These are phyloP conservation scores for Oropetium thomaeum DNA, from an alignment of 176 grass and related monocot genomes.

Conservation along the genomic window DNA sequence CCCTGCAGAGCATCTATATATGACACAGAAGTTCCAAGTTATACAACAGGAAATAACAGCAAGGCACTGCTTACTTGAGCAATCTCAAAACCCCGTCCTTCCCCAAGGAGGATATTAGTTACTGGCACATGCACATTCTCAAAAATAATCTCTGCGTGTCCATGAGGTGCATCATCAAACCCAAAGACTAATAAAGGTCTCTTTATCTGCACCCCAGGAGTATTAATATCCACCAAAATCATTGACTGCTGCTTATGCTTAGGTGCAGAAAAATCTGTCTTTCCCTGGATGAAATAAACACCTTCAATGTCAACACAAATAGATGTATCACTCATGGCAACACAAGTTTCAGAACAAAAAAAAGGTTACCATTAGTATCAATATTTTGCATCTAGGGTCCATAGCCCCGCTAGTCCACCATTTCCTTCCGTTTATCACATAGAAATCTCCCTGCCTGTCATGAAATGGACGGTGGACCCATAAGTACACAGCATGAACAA, in stretches of 20 bases:
- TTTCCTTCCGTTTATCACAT: conserved; percentile 86
- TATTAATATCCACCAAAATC: conserved; percentile 89
- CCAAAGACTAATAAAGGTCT: conserved; percentile 89
- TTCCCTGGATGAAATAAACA: conserved; percentile 65
- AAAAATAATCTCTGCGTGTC: conserved; percentile 90
- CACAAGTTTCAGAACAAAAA: background rate
- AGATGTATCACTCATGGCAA: background rate
- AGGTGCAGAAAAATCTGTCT: conserved; percentile 74
- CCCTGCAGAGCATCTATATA: conserved; percentile 55
- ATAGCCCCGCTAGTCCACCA: conserved; percentile 99
- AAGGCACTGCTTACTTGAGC: conserved; percentile 68
- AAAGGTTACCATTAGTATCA: conserved; percentile 89
- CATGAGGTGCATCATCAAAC: conserved; percentile 94
- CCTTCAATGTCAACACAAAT: background rate
- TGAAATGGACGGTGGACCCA: background rate
- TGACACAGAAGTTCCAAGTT: background rate
- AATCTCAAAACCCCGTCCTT: conserved; percentile 93
- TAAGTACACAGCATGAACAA: background rate
- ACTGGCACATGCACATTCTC: conserved; percentile 77
- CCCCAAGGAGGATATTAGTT: conserved; percentile 83
- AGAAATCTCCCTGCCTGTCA: conserved; percentile 76
- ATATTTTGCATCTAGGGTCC: conserved; percentile 94
- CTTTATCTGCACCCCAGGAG: conserved; percentile 76
- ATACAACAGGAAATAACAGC: background rate
- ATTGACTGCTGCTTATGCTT: conserved; percentile 92